Percentiles rank a stretch among this genome's conserved stretches.
phyloP scores from a whole-genome alignment of 345 rosid species.

The Euphorbia tirucalli region DNA sequence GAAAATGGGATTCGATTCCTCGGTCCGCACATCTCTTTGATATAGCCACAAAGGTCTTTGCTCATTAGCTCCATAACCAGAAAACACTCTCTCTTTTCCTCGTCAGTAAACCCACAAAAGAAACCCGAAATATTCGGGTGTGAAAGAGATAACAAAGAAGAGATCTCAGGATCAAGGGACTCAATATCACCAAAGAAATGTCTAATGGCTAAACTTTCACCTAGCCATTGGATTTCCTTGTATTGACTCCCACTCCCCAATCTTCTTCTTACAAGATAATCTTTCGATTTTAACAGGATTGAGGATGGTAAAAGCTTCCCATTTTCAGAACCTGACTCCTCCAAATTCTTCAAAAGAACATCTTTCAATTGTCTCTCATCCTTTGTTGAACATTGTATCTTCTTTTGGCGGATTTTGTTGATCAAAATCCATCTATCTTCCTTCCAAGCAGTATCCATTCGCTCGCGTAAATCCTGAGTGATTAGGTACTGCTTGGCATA shows the following conservation, averaged over 20 bases:
- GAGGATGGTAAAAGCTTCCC: constrained; percentile 21
- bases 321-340: constrained; percentile 2
- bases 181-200: constrained; percentile 27
- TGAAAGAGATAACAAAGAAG: constrained; percentile 19
- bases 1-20: constrained; percentile 26
- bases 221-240: constrained; percentile 29
- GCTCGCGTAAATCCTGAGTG: constrained; percentile 18
- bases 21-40: constrained; percentile 30
- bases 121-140: constrained; percentile 21
- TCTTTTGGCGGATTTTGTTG: constrained; percentile 20
- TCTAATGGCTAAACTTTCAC: constrained; percentile 24
- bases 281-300: constrained; percentile 20
- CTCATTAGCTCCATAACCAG: constrained; percentile 28
- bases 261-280: constrained; percentile 23
- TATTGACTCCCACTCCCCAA: constrained; percentile 26
- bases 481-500: constrained; percentile 25
- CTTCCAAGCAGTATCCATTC: constrained; percentile 22
- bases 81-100: constrained; percentile 32
- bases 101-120: constrained; percentile 28
- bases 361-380: constrained; percentile 15
- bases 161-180: constrained; percentile 25
- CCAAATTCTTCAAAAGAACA: constrained; percentile 18
- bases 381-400: constrained; percentile 13
- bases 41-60: constrained; percentile 21
- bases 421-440: constrained; percentile 35